Percentiles rank a stretch among this genome's conserved stretches.
Conservation (phyloP, 2,329 filamentous ascomycete species). For the Fusarium floridanum region DNA sequence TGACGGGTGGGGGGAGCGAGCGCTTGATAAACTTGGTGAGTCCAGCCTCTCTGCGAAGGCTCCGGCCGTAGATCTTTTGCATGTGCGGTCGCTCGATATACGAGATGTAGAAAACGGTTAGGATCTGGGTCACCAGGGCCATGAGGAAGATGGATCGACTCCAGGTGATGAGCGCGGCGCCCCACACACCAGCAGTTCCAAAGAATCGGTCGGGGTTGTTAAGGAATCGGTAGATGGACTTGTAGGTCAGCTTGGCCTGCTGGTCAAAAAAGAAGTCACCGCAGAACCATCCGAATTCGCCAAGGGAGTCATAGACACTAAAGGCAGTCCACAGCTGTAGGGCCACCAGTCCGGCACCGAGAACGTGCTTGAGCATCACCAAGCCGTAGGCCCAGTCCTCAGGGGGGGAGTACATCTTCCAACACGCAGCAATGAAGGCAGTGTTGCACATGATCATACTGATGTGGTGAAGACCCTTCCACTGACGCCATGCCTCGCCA, state of each 20-base stretch:
- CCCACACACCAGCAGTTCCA: constrained; percentile 95
- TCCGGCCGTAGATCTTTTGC: constrained; percentile 94
- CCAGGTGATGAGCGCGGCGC: constrained; percentile 92
- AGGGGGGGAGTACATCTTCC: constrained; percentile 96
- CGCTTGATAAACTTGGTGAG: constrained; percentile 91
- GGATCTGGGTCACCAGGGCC: constrained; percentile 85
- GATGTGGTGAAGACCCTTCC: constrained; percentile 96
- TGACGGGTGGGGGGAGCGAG: constrained; percentile 85
- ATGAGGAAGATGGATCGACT: constrained; percentile 88
- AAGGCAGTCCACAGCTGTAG: constrained; percentile 93
- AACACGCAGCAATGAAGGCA: constrained; percentile 90
- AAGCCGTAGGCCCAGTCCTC: constrained; percentile 89
- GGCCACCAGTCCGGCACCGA: constrained; percentile 83
- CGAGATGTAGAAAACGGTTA: constrained; percentile 89
- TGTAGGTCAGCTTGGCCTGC: constrained; percentile 89
- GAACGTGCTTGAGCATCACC: constrained; percentile 85
- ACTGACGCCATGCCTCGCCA: constrained; percentile 95
- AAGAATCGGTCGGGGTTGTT: constrained; percentile 98
- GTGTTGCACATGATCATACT: constrained; percentile 91
- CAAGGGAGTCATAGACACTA: constrained; percentile 94
- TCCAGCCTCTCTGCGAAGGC: constrained; percentile 87
- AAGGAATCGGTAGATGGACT: constrained; percentile 96
- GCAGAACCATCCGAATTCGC: constrained; percentile 99
- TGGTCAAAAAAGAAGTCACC: constrained; percentile 98
- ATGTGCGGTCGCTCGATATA: constrained; percentile 97